Evolutionary conservation across 1,139 yeast species (phyloP), one percentile per base, ranked within the genome.

Genomic region (Barnettozyma hawaiiensis): DNA sequence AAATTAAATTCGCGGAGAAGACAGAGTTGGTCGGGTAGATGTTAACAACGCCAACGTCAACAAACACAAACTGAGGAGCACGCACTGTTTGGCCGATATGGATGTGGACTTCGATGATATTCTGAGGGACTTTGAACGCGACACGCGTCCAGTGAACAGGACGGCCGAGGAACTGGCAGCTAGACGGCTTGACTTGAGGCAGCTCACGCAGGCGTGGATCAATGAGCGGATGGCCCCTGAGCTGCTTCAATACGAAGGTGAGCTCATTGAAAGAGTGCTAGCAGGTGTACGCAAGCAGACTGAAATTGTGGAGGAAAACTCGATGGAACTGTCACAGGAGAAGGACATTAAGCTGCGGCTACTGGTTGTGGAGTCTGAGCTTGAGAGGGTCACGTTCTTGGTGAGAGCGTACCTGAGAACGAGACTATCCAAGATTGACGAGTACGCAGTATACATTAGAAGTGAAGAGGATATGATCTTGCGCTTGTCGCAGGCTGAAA

Each of bases 171-270:
- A 52, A 28, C 49, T 55, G 21, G 54, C 57, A 29, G 57, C 54
- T 32, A 48, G 48, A 20, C 48, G 60, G 21, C 49, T 59, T 18
- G 73, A 71, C 62, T 54, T 68, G 46, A 58, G 64, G 31, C 64
- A 63, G 32, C 65, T 89, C 33, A 69, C 76, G n/a, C 71, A 70
- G 29, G 77, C 80, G 3, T 90, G 96, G 97, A 64, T 85, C 31
- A 76, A 83, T 44, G 98, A 92, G 60, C 70, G 96, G 45, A 78
- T 79, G 73, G 71, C 94, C 0, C 97, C 97, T 0, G 96, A 85
- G 46, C 62, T 92, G 12, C 66, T 90, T 29, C 85, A 83, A 0
- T 90, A 83, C 58, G 79, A 86, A 48, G 73, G 72, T 20, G 67
- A 63, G 2, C 65, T 89, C 28, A 60, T 92, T 57, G 73, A 72